Conservation (phyloP, 2,329 filamentous ascomycete species). For the Penicillium brasilianum region DNA sequence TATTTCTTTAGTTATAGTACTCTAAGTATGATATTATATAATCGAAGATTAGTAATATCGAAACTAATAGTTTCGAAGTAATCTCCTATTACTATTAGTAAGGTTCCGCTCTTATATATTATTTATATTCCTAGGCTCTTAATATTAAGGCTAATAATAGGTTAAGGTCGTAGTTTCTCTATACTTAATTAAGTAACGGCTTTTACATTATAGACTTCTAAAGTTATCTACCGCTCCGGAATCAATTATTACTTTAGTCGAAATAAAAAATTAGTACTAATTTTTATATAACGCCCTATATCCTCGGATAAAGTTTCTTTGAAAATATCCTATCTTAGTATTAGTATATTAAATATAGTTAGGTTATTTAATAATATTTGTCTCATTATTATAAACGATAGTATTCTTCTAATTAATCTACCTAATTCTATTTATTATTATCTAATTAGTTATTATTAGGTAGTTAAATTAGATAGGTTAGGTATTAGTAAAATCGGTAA, state of each 20-base stretch:
- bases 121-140: background rate
- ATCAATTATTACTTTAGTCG: background rate
- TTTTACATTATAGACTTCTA: background rate
- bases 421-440: too few species aligned
- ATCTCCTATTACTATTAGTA: background rate
- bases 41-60: background rate
- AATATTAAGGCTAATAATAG: background rate
- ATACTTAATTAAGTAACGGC: too few species aligned
- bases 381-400: too few species aligned
- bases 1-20: background rate
- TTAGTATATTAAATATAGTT: too few species aligned
- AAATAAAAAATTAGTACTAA: background rate
- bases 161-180: background rate
- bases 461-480: too few species aligned
- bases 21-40: background rate
- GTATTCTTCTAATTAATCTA: too few species aligned
- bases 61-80: background rate
- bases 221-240: background rate
- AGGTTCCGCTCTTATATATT: background rate
- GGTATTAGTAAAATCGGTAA: too few species aligned
- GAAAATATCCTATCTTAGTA: too few species aligned
- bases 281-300: slow-evolving; percentile 1
- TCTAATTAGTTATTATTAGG: too few species aligned
- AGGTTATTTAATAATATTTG: too few species aligned
- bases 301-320: too few species aligned